These are phyloP conservation scores for Cryptococcus sp. DNA, from an alignment of 1,284 basidiomycete genomes.

Conservation along the genomic window DNA sequence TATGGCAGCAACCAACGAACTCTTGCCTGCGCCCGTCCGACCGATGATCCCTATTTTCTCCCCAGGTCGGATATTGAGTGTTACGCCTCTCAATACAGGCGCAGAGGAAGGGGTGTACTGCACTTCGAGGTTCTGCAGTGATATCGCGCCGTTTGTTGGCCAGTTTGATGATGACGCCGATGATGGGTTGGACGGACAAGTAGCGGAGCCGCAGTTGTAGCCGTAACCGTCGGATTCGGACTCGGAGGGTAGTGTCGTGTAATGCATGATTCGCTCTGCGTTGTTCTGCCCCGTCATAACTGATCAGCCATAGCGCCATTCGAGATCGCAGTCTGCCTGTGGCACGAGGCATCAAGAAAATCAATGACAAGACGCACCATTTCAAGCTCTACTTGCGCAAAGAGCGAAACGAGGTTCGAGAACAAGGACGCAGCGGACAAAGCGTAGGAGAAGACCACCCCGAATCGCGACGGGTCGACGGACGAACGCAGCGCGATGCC, in stretches of 20 bases:
- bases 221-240: constrained; percentile 5
- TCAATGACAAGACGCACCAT: constrained; percentile 25
- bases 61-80: constrained; percentile 37
- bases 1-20: constrained; percentile 63
- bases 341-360: background rate
- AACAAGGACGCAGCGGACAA: constrained; percentile 23
- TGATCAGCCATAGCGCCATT: background rate
- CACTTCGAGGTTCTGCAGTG: constrained; percentile 47
- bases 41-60: constrained; percentile 68
- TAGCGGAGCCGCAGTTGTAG: background rate
- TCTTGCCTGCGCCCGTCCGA: constrained; percentile 65
- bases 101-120: constrained; percentile 47
- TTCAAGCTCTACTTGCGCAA: constrained; percentile 35
- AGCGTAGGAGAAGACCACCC: constrained; percentile 47
- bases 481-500: constrained; percentile 38
- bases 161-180: constrained; percentile 19
- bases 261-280: constrained; percentile 41
- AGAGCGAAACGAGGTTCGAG: constrained; percentile 29
- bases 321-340: background rate
- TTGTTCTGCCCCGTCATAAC: constrained; percentile 26
- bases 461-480: constrained; percentile 41
- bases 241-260: constrained; percentile 33
- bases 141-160: constrained; percentile 45
- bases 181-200: constrained; percentile 15
- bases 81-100: constrained; percentile 46